Evolutionary conservation across 192 early-diverging fungal species (phyloP).

Genomic region (Neocallimastix lanati): DNA sequence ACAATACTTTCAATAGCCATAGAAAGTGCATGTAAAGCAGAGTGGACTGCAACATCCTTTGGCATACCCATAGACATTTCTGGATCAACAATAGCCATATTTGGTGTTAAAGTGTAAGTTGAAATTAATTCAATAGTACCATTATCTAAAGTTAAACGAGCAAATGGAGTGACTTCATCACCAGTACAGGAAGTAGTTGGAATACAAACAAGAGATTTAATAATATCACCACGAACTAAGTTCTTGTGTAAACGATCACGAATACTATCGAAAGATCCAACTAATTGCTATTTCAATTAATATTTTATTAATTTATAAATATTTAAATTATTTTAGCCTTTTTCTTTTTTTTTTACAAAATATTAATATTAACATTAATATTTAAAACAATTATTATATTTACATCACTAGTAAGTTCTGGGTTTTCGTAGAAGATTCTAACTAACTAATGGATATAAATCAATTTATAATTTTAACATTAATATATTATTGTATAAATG

Average conservation of each 20-base stretch:
- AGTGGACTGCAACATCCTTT: slow-evolving; percentile 1
- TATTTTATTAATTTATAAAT: too few species aligned
- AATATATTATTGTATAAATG: too few species aligned
- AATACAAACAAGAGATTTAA: slow-evolving; percentile 1
- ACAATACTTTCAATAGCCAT: slow-evolving; percentile 4
- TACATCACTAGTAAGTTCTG: background rate
- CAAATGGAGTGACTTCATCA: slow-evolving; percentile 4
- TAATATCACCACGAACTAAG: background rate
- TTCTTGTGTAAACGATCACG: background rate
- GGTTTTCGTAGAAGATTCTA: background rate
- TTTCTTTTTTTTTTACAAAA: too few species aligned
- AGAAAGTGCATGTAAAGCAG: background rate
- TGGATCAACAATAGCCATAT: slow-evolving; percentile 2
- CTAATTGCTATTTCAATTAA: background rate
- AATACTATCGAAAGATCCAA: background rate
- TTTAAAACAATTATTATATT: background rate
- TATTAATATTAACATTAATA: too few species aligned
- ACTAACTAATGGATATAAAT: background rate
- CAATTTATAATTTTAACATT: too few species aligned
- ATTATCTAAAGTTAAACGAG: slow-evolving; percentile 2
- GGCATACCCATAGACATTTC: slow-evolving; percentile 3
- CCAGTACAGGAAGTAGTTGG: slow-evolving; percentile 4
- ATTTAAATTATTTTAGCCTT: too few species aligned
- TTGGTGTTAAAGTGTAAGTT: background rate
- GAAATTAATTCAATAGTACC: slow-evolving; percentile 5